phyloP scores from a whole-genome alignment of 2,329 filamentous ascomycete species.

The Botrytis galanthina region DNA sequence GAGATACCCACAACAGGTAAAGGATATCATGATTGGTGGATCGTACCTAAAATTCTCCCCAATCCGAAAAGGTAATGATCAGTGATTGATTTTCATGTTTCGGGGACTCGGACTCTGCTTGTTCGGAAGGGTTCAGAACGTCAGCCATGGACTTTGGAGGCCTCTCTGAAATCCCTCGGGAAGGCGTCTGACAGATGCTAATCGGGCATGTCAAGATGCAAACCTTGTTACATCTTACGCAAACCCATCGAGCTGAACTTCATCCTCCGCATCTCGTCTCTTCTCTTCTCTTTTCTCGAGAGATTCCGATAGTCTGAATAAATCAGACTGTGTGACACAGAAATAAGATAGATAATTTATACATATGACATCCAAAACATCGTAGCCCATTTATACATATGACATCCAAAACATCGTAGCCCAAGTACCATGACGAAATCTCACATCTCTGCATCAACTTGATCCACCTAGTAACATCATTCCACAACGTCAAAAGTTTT shows the following conservation, averaged over 20 bases:
- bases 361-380: background rate
- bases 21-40: constrained; percentile 64
- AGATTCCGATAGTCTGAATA: too few species aligned
- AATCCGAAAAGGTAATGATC: background rate
- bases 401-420: background rate
- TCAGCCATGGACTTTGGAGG: background rate
- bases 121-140: background rate
- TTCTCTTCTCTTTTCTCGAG: background rate
- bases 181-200: background rate
- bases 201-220: background rate
- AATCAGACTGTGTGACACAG: background rate
- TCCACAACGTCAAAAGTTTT: background rate
- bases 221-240: background rate
- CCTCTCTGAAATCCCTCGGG: background rate
- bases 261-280: background rate
- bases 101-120: constrained; percentile 1
- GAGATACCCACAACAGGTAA: constrained; percentile 53
- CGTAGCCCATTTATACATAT: background rate
- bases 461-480: background rate
- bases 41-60: constrained; percentile 49
- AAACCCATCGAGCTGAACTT: background rate
- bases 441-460: background rate
- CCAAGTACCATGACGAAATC: background rate
- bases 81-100: background rate
- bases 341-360: background rate